Evolutionary conservation across 176 grass and related monocot species (phyloP), one percentile per base, ranked within the genome.

Genomic region (Bolboschoenus planiculmis): DNA sequence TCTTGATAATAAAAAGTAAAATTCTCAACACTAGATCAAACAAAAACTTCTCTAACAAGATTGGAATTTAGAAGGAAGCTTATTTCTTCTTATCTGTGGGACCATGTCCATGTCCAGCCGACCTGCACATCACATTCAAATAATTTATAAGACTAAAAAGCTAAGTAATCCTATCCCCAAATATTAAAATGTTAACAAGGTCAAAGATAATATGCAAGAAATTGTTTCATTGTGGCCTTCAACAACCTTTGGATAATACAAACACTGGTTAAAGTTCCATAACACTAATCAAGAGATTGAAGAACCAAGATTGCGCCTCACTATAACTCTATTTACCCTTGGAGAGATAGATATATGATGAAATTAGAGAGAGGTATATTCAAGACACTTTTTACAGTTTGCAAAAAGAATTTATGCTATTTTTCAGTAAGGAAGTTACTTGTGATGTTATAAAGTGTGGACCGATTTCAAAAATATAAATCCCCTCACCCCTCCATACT

Each of bases 71-170:
- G 27, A 53, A n/a, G 14, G 7, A 5, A 31, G 6, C 58, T 64
- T 65, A 82, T 82, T 82, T 82, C 57, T 82, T 82, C 79, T 82
- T 82, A 62, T 82, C 79, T 62, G 79, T 65, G 31, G 79, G 77
- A 10, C 46, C 77, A 56, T 54, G 42, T n/a, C 48, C 79, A 48
- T 82, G 79, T 4, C 79, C 79, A 63, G 79, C 79, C 4, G 79
- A 39, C 37, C 79, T 82, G 56, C 21, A 82, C 37, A 60, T 42
- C 55, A 56, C 18, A 81, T 7, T 59, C 9, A 81, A 56, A 60
- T 7, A 61, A 56, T 15, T 7, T 9, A 61, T 61, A 0, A 61
- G 6, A 14, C 9, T 14, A 40, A 13, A 42, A 29, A 33, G 10
- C 18, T 57, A 15, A 44, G n/a, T 74, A 46, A 39, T 21, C 27